Evolutionary conservation across 2,329 filamentous ascomycete genomes (phyloP).

Genomic region (Ilyonectria robusta): DNA sequence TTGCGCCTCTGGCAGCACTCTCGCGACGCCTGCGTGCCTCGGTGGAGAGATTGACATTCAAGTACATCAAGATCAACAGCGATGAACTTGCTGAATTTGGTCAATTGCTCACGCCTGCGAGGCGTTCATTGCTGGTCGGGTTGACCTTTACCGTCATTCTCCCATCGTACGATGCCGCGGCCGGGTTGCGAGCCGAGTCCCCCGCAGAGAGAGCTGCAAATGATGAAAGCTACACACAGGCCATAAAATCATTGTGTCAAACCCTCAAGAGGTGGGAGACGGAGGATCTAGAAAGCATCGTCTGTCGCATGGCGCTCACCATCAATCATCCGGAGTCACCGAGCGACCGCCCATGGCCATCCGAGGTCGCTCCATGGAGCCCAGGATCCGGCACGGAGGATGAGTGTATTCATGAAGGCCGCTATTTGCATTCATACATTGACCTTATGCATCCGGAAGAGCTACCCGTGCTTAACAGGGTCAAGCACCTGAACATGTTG

Average conservation of each 20-base stretch:
- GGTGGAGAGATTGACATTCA: slow-evolving; percentile 25
- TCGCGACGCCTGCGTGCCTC: slow-evolving; percentile 10
- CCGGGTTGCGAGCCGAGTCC: slow-evolving; percentile 16
- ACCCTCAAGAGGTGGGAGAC: slow-evolving; percentile 19
- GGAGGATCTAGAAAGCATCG: slow-evolving; percentile 6
- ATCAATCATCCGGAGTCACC: slow-evolving; percentile 22
- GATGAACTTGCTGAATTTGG: slow-evolving; percentile 17
- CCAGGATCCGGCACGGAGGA: background rate
- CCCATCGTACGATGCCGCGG: slow-evolving; percentile 6
- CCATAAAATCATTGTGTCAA: background rate
- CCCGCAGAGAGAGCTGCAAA: slow-evolving; percentile 21
- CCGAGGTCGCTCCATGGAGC: background rate
- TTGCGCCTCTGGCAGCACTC: slow-evolving; percentile 17
- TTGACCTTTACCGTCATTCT: slow-evolving; percentile 20
- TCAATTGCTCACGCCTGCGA: slow-evolving; percentile 1
- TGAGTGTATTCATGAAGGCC: slow-evolving; percentile 20
- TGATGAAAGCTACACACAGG: slow-evolving; percentile 18
- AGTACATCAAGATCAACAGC: slow-evolving; percentile 17
- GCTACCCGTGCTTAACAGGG: slow-evolving; percentile 9
- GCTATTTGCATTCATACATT: slow-evolving; percentile 27
- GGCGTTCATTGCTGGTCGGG: slow-evolving; percentile 4
- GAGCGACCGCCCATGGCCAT: slow-evolving; percentile 19
- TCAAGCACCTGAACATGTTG: slow-evolving; percentile 6
- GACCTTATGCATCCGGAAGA: slow-evolving; percentile 2
- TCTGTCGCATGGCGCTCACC: slow-evolving; percentile 2